These are phyloP conservation scores for Teunomyces barrocoloradensis DNA, from an alignment of 805 yeast genomes.

Conservation along the genomic window DNA sequence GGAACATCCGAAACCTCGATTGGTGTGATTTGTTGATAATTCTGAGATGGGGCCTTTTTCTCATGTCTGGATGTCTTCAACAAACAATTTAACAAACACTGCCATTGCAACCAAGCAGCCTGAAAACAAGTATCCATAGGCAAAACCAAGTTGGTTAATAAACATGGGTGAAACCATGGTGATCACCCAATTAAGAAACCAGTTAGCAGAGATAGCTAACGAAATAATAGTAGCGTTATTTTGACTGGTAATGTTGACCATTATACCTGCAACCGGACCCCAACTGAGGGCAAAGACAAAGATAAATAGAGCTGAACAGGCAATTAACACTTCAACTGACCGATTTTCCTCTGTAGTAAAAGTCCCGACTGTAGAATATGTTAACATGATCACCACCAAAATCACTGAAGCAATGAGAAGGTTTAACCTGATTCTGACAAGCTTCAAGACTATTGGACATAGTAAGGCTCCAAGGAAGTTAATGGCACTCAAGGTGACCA, in stretches of 20 bases:
- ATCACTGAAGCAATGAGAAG: conserved; percentile 12
- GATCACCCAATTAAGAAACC: conserved; percentile 23
- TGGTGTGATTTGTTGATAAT: neutral
- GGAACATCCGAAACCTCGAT: neutral
- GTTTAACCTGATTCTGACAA: conserved; percentile 8
- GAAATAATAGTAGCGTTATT: conserved; percentile 20
- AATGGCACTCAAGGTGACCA: conserved; percentile 15
- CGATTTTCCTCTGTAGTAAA: neutral
- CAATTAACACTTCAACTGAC: conserved; percentile 11
- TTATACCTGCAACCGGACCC: conserved; percentile 32
- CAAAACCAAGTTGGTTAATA: conserved; percentile 16
- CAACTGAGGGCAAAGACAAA: conserved; percentile 25
- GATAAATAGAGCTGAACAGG: conserved; percentile 17
- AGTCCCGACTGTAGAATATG: conserved; percentile 13
- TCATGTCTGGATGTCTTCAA: neutral
- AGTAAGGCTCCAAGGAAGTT: conserved; percentile 20
- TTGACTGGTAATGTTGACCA: conserved; percentile 20
- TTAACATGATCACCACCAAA: conserved; percentile 15
- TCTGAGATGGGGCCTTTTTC: neutral
- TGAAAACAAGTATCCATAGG: conserved; percentile 19
- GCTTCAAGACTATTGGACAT: conserved; percentile 16
- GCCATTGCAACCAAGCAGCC: conserved; percentile 15
- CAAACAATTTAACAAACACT: conserved; percentile 8
- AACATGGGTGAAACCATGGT: conserved; percentile 20
- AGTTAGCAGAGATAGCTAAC: conserved; percentile 17